Conservation (phyloP, 805 yeast genomes). For the Candida cerambycidarum region DNA sequence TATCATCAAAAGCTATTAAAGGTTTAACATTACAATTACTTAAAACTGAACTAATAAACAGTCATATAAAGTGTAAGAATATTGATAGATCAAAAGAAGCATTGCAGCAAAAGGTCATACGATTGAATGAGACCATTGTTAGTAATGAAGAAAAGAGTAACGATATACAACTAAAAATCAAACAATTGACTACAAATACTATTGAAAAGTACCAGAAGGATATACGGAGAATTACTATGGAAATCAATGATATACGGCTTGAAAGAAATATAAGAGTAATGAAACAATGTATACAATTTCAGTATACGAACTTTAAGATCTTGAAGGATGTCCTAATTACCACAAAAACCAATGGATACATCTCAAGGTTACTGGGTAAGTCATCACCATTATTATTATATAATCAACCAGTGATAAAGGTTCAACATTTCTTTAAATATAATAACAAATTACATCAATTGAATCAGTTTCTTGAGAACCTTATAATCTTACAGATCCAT, state of each 20-base stretch:
- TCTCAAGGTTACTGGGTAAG: conserved; percentile 2
- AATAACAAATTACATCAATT: conserved; percentile 27
- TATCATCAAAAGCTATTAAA: conserved; percentile 18
- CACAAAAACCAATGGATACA: conserved; percentile 6
- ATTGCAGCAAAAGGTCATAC: conserved; percentile 16
- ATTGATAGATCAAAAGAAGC: conserved; percentile 12
- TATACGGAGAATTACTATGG: background rate
- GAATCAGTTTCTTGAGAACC: conserved; percentile 28
- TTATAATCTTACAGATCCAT: conserved; percentile 24
- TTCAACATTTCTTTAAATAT: conserved; percentile 27
- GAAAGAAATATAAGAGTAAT: conserved; percentile 20
- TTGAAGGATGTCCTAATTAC: conserved; percentile 26
- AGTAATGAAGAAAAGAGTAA: conserved; percentile 10
- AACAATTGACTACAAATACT: background rate
- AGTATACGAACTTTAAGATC: conserved; percentile 22
- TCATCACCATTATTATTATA: conserved; percentile 17
- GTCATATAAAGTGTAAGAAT: conserved; percentile 18
- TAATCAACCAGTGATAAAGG: conserved; percentile 27
- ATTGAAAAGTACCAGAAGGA: conserved; percentile 5
- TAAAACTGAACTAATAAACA: conserved; percentile 23
- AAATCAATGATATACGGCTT: conserved; percentile 6
- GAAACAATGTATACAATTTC: conserved; percentile 26
- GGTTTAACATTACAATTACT: conserved; percentile 30
- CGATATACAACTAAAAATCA: background rate
- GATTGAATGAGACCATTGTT: conserved; percentile 15